Base-by-base conservation (phyloP, 177 flowering plant species). In the Vitis hybrid region DNA sequence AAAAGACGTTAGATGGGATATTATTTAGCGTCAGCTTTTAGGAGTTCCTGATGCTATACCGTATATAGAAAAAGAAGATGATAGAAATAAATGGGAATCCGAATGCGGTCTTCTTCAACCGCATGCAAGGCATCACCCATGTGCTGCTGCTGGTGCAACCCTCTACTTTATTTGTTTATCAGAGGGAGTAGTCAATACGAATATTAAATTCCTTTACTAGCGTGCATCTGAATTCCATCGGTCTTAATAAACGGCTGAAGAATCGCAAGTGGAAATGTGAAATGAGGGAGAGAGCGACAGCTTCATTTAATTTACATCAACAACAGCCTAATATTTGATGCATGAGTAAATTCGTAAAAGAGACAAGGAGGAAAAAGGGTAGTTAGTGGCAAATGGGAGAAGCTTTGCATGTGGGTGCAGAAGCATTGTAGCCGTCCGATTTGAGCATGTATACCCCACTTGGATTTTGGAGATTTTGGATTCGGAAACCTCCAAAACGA, bases 401-500 rank as follows among this genome's bases (percentile, higher is more conserved):
- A 61, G 76, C 68, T 60, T 34, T 72, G 76, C 72, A 75, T 64
- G 72, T 76, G 77, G 50, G 22, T 14, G 5, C 15, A 49, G 68
- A 59, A 63, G 31, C 16, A 51, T 59, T 49, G 7, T 50, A 12
- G 10, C 50, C 3, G 5, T 10, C 50, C 19, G 63, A 67, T 9
- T 2, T 39, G 60, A 66, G 61, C 54, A 49, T 59, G 52, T 22
- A 39, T 62, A 18, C 63, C 83, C 83, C 79, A 79, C 75, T 49
- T 68, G 70, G 78, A 68, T 71, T 71, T 68, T 13, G 45, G 68
- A 13, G 65, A 56, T 19, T 76, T 74, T 59, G 69, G 64, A 26
- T 54, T 14, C 0, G 16, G 64, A 74, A 53, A 61, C 34, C 69
- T 26, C 52, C 82, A 73, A 84, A 78, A 79, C 85, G 20, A n/a